Conservation (phyloP, 139 green algal genomes). For the Protoeuglena noctilucae region DNA sequence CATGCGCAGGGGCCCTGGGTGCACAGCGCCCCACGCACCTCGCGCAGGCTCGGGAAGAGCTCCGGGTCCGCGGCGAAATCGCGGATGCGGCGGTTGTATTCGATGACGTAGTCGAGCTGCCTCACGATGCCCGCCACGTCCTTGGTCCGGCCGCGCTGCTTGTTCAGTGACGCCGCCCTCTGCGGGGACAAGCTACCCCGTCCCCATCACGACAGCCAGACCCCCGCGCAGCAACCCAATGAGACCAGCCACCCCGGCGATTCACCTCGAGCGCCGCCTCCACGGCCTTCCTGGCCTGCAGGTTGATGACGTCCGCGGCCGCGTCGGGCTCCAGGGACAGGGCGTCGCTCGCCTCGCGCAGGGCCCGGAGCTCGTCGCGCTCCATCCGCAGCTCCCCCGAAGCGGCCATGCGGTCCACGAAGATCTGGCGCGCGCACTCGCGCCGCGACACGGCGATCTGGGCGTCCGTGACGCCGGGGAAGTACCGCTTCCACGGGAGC, state of each 20-base stretch:
- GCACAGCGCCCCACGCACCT: too few relatives aligned
- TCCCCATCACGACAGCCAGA: too few relatives aligned
- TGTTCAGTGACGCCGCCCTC: background rate
- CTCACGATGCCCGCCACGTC: conserved; percentile 2
- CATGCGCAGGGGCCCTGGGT: too few relatives aligned
- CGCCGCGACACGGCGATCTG: conserved; percentile 1
- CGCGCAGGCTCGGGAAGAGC: background rate
- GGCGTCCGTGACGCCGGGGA: conserved; percentile 1
- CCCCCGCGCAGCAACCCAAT: too few relatives aligned
- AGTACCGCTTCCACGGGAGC: conserved; percentile 2
- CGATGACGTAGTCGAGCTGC: conserved; percentile 2
- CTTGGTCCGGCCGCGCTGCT: background rate
- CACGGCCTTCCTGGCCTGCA: background rate
- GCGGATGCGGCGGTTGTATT: background rate
- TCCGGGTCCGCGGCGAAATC: background rate
- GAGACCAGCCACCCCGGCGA: too few relatives aligned
- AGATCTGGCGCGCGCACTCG: conserved; percentile 1
- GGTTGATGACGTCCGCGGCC: background rate
- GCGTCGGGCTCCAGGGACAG: background rate
- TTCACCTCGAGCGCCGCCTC: conserved; percentile 1
- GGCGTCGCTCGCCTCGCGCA: background rate
- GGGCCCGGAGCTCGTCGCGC: background rate
- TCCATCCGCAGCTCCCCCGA: background rate
- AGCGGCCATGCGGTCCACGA: background rate
- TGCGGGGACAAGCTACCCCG: too few relatives aligned